Evolutionary conservation across 306 rosid species (phyloP).

Genomic region (Ochetophila trinervis): DNA sequence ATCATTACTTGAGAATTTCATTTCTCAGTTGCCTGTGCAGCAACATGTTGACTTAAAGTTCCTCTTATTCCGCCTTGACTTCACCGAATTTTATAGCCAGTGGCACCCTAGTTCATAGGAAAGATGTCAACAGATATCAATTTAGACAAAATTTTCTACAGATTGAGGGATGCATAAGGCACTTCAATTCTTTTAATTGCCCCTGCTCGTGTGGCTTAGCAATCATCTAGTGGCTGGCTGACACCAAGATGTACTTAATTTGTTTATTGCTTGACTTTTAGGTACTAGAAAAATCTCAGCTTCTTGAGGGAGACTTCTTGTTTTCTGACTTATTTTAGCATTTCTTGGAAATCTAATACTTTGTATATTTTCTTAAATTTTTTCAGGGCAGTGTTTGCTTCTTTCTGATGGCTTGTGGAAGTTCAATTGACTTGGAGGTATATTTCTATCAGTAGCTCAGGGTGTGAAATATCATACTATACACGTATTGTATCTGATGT

Average conservation of each 20-base stretch:
- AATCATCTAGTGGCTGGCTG: conserved; percentile 38
- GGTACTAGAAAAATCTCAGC: conserved; percentile 38
- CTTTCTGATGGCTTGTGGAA: conserved; percentile 40
- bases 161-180: conserved; percentile 27
- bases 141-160: conserved; percentile 27
- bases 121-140: conserved; percentile 22
- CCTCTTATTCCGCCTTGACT: conserved; percentile 94
- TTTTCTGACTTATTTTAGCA: not conserved
- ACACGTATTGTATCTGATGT: conserved; percentile 43
- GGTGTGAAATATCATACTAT: conserved; percentile 41
- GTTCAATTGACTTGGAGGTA: conserved; percentile 45
- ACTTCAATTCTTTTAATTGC: conserved; percentile 28
- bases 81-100: conserved; percentile 81
- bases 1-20: conserved; percentile 75
- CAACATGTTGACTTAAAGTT: conserved; percentile 94
- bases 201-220: conserved; percentile 30
- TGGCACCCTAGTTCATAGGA: conserved; percentile 46
- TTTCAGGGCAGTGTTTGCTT: conserved; percentile 38
- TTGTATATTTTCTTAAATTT: conserved; percentile 6
- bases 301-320: not conserved
- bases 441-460: conserved; percentile 31
- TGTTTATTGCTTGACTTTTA: conserved; percentile 33
- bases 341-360: conserved; percentile 22
- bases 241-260: conserved; percentile 33
- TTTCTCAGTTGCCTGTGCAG: conserved; percentile 92